phyloP scores from a whole-genome alignment of 2,329 filamentous ascomycete species.

The Botryosphaeria dothidea region DNA sequence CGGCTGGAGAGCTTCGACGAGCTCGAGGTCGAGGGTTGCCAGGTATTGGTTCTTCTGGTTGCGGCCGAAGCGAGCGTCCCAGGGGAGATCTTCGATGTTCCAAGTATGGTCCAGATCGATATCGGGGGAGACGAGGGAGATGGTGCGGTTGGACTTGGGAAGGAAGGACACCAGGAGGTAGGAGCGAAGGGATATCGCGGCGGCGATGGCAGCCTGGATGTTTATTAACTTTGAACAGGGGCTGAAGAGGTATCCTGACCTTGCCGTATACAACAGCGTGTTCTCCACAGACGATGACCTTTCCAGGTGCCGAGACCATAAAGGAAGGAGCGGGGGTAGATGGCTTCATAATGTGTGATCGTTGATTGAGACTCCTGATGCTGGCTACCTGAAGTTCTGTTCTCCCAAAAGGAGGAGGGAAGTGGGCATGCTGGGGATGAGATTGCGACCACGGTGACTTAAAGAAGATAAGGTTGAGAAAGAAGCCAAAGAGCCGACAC shows the following conservation, averaged over 20 bases:
- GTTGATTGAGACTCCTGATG: too few relatives aligned
- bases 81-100: slow-evolving; percentile 90
- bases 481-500: too few relatives aligned
- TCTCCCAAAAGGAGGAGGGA: too few relatives aligned
- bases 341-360: too few relatives aligned
- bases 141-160: slow-evolving; percentile 85
- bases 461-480: too few relatives aligned
- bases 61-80: slow-evolving; percentile 75
- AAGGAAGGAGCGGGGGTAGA: too few relatives aligned
- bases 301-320: slow-evolving; percentile 97
- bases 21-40: slow-evolving; percentile 77
- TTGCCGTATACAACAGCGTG: slow-evolving; percentile 98
- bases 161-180: slow-evolving; percentile 95
- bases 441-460: too few relatives aligned
- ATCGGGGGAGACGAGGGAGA: slow-evolving; percentile 87
- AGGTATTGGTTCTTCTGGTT: slow-evolving; percentile 92
- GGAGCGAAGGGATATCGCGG: slow-evolving; percentile 89
- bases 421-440: too few relatives aligned
- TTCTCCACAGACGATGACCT: slow-evolving; percentile 97
- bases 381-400: too few relatives aligned
- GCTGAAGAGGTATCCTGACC: slow-evolving; percentile 52
- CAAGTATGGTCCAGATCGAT: slow-evolving; percentile 88
- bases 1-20: slow-evolving; percentile 78
- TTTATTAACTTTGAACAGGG: slow-evolving; percentile 23
- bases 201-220: slow-evolving; percentile 80